Base-by-base conservation (phyloP, 176 grass and related monocot genomes). In the Oryza brachyantha region DNA sequence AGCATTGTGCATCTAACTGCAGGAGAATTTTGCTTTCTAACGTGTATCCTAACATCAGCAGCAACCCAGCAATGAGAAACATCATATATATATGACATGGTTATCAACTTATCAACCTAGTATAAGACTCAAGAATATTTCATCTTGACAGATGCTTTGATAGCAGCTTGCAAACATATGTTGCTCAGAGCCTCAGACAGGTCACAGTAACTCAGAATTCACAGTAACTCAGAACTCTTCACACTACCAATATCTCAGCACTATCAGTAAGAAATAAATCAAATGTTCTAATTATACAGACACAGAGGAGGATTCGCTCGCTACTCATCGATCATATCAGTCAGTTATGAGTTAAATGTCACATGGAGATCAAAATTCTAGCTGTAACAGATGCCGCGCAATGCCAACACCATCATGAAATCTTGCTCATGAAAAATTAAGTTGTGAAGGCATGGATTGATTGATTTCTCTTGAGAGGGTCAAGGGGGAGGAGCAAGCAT, bases 211-310 rank as follows among this genome's bases (percentile, higher is more conserved):
- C n/a, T 70, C 32, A 69, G 48, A 64, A 32, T 32, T 84, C 81
- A 71, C 29, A 70, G 22, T 64, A 81, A 81, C 58, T 77, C 35
- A 46, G 36, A 89, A 72, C 59, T 84, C 72, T 76, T 71, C 72
- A 81, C 77, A 77, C 41, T 81, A 69, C 43, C 78, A 19, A 81
- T 84, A 88, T 70, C 77, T 84, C 77, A 72, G 26, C 35, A 76
- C 62, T 81, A 81, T 66, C 66, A 72, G 37, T 80, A 89, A 89
- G 36, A 80, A 89, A 89, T 77, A 81, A 89, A 89, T 89, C 77
- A 76, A 89, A 77, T 89, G 59, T 77, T 85, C 77, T 85, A 89
- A 81, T 89, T 89, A 85, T 89, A 89, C 67, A 85, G 72, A 71
- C 66, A 80, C 21, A 68, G 64, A 72, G 48, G 48, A 36, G 28